These are phyloP conservation scores for Seiridium unicorne DNA, from an alignment of 2,329 filamentous ascomycete genomes.

Conservation along the genomic window DNA sequence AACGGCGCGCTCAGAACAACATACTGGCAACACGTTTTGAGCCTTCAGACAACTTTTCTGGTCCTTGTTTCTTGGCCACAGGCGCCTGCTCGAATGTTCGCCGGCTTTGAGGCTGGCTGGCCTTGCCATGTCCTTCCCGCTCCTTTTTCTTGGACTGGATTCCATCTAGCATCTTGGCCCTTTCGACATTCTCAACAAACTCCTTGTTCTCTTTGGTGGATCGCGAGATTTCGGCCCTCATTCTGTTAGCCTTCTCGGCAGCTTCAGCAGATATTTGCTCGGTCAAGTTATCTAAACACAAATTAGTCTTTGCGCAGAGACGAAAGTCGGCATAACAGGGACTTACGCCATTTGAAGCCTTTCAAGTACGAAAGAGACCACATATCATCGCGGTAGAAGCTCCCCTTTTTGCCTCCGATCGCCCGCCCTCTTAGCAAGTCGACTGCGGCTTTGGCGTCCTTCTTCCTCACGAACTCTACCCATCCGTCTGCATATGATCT, in stretches of 20 bases:
- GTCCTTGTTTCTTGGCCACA: constrained; percentile 21
- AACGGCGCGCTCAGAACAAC: constrained; percentile 17
- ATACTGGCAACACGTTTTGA: constrained; percentile 27
- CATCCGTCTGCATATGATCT: constrained; percentile 80
- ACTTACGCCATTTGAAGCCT: constrained; percentile 73
- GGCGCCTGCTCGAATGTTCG: constrained; percentile 28
- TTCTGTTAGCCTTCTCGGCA: constrained; percentile 71
- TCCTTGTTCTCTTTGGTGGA: constrained; percentile 77
- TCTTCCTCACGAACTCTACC: constrained; percentile 78
- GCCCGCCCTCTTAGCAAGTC: constrained; percentile 74
- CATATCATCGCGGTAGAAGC: constrained; percentile 81
- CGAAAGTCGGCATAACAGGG: constrained; percentile 14
- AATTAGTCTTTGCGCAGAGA: constrained; percentile 12
- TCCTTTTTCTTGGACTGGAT: constrained; percentile 61
- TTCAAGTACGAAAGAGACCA: constrained; percentile 82
- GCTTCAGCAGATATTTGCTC: constrained; percentile 81
- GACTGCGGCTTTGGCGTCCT: constrained; percentile 73
- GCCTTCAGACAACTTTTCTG: constrained; percentile 24
- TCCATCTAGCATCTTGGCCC: constrained; percentile 73
- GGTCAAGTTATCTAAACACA: constrained; percentile 50
- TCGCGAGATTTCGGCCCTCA: constrained; percentile 76
- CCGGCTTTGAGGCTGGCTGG: constrained; percentile 13
- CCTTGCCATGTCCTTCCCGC: constrained; percentile 14
- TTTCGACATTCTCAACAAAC: constrained; percentile 77
- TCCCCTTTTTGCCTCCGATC: constrained; percentile 81